Conservation (phyloP, 2,329 filamentous ascomycete species). For the Phialophora macrospora region DNA sequence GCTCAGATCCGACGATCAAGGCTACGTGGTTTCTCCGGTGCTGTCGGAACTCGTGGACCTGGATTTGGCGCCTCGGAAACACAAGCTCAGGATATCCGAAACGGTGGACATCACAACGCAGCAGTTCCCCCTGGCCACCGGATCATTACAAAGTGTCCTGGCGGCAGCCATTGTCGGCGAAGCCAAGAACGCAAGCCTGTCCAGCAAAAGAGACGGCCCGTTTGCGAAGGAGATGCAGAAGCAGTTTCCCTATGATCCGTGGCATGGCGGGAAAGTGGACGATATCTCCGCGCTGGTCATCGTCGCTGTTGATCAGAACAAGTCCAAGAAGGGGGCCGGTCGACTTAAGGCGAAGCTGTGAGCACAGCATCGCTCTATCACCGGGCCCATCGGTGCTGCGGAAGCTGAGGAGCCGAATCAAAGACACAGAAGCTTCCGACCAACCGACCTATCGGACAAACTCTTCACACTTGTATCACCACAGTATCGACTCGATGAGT, state of each 20-base stretch:
- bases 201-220: conserved; percentile 81
- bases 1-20: conserved; percentile 62
- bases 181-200: conserved; percentile 82
- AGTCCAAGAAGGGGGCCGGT: conserved; percentile 1
- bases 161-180: conserved; percentile 79
- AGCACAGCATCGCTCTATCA: not conserved
- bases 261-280: conserved; percentile 90
- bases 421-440: not conserved
- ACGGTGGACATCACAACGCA: conserved; percentile 6
- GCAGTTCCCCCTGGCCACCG: conserved; percentile 23
- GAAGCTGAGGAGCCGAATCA: not conserved
- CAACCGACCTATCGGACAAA: not conserved
- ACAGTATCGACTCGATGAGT: not conserved
- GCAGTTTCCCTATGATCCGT: conserved; percentile 82
- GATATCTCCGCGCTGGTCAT: conserved; percentile 89
- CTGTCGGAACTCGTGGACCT: conserved; percentile 59
- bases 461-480: not conserved
- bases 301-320: conserved; percentile 69
- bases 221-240: conserved; percentile 94
- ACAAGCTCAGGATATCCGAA: conserved; percentile 20
- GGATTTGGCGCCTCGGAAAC: conserved; percentile 48
- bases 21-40: conserved; percentile 67
- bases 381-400: not conserved
- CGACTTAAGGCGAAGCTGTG: conserved; percentile 37
- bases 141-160: conserved; percentile 75